Base-by-base conservation (phyloP, 1,139 yeast species). In the Taphrina confusa region DNA sequence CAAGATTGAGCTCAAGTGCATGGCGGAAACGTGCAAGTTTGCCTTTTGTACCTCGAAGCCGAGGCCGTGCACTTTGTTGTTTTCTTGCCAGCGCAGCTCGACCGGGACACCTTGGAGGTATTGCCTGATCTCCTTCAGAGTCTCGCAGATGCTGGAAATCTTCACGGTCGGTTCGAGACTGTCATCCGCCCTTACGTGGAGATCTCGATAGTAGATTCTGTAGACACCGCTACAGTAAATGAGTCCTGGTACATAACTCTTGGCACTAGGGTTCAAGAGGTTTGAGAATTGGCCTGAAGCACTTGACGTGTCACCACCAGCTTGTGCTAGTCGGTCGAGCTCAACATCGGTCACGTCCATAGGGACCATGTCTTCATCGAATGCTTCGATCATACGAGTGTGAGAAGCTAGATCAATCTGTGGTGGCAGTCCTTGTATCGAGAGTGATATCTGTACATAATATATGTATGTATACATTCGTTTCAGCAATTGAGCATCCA, bases 1-100 rank as follows among this genome's bases (percentile, higher is more conserved):
- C 3, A 47, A 30, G 42, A 47, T 14, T 9, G 52, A 47, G 16
- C 42, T 47, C 42, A 47, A 23, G 16, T 47, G 52, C 39, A 47
- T 31, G 20, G 31, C 27, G 3, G 52, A 47, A 3, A 47, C 42
- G 30, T 33, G 33, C 14, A 47, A 16, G 11, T 20, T 25, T 5
- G 42, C 52, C 20, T 47, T 47, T 20, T 47, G 52, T n/a, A 47
- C 52, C 28, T 47, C 52, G 42, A 47, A 47, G 28, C 52, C 52
- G 14, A 34, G 28, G 12, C 52, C 52, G 30, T 47, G 52, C 16
- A 34, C 52, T 22, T 47, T 31, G 52, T 34, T 47, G 30, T 33
- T 31, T 11, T 47, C 52, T 8, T 31, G 16, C 52, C 52, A 47
- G 18, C 42, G 39, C 12, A 47, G 14, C 30, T 47, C 37, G 8